These are phyloP conservation scores for Clonostachys solani DNA, from an alignment of 2,329 filamentous ascomycete genomes.

Conservation along the genomic window DNA sequence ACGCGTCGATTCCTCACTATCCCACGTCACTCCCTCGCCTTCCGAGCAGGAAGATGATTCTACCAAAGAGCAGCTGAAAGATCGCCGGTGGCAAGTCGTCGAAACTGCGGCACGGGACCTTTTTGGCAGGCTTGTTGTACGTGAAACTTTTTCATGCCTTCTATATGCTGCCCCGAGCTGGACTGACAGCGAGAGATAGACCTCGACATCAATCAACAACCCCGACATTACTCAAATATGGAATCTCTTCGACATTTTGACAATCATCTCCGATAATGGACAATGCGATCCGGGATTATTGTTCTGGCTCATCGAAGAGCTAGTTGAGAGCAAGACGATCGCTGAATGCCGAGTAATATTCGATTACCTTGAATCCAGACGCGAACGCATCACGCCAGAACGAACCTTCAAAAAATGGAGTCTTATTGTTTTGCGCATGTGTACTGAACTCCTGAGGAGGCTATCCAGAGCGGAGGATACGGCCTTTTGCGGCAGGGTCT, in stretches of 20 bases:
- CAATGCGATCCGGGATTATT: constrained; percentile 74
- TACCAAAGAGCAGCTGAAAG: constrained; percentile 26
- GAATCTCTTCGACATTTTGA: constrained; percentile 92
- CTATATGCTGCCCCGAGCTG: constrained; percentile 18
- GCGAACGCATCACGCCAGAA: constrained; percentile 79
- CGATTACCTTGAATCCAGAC: constrained; percentile 88
- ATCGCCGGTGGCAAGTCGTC: constrained; percentile 63
- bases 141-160: constrained; percentile 22
- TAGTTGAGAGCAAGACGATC: constrained; percentile 94
- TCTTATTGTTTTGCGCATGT: constrained; percentile 84
- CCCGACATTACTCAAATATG: constrained; percentile 80
- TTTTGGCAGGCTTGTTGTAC: constrained; percentile 76
- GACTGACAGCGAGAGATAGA: constrained; percentile 37
- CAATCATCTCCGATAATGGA: constrained; percentile 79
- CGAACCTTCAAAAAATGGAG: constrained; percentile 75
- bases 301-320: constrained; percentile 89
- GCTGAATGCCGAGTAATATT: constrained; percentile 88
- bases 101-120: constrained; percentile 80
- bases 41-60: constrained; percentile 24
- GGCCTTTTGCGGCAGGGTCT: constrained; percentile 94
- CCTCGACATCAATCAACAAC: constrained; percentile 70
- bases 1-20: constrained; percentile 31
- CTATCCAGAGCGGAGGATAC: constrained; percentile 96
- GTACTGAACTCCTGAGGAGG: constrained; percentile 90
- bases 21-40: constrained; percentile 14